Base-by-base conservation (phyloP, 129 eudicot species). In the Heracleum sosnowskyi region DNA sequence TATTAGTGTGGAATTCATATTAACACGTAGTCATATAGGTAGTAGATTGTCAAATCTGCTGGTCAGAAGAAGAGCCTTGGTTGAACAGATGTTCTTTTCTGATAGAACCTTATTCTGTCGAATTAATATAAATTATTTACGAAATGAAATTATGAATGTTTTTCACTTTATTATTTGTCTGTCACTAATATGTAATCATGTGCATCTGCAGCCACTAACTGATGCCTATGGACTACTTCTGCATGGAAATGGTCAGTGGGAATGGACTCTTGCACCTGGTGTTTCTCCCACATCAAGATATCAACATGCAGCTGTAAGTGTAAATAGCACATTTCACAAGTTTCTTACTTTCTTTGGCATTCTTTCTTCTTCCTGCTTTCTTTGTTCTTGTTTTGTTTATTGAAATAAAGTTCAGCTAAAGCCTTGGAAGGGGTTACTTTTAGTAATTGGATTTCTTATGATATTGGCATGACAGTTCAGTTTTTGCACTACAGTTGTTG, bases 221-320 rank as follows among this genome's bases (percentile, higher is more conserved):
- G 99, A 95, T 88, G 99, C 99, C 77, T 95, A 92, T 90, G 99
- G 99, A 82, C 82, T 95, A 74, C 97, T 92, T 77, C 88, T 92
- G 97, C 99, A 95, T 90, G 88, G 97, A 69, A 95, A 90, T 86
- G 99, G 99, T 53, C 92, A 90, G 80, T 95, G 99, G 99, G 97
- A 95, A 80, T 95, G 99, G 99, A 95, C 99, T 84, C 99, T 95
- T 88, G 99, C 99, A 68, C 99, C 99, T 77, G 97, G 97, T 39
- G 91, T 95, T 24, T 89, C 99, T 41, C 99, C 99, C 71, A 92
- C 99, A 7, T 87, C 97, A 68, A 91, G 99, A 78, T 95, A 95
- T 87, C 97, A 91, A 83, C 99, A 95, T 87, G 97, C 97, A 74
- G 89, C 96, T 79, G 99, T 92, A 89, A 88, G 96, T 86, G 44